These are phyloP conservation scores for Cladophialophora chaetospira DNA, from an alignment of 2,329 filamentous ascomycete genomes.

Conservation along the genomic window DNA sequence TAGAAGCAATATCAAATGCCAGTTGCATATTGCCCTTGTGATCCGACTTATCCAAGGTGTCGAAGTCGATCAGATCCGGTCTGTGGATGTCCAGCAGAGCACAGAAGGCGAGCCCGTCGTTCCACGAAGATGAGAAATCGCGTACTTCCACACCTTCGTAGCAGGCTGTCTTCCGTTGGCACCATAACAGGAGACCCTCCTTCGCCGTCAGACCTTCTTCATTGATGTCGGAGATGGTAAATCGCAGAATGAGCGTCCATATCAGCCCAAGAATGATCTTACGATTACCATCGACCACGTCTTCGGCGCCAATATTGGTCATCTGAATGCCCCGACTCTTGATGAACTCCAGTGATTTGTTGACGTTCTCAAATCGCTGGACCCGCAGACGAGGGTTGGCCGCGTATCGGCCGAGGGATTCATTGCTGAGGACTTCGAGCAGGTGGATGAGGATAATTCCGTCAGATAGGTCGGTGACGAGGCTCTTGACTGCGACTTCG, in stretches of 20 bases:
- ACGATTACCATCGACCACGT: constrained; percentile 95
- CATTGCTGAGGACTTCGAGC: constrained; percentile 90
- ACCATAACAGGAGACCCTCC: constrained; percentile 93
- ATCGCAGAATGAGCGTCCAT: constrained; percentile 96
- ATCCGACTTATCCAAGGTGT: constrained; percentile 88
- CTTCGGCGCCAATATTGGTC: constrained; percentile 97
- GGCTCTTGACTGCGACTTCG: constrained; percentile 77
- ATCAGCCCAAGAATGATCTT: constrained; percentile 98
- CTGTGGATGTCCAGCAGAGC: constrained; percentile 95
- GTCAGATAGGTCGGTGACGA: constrained; percentile 88
- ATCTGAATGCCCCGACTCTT: constrained; percentile 89
- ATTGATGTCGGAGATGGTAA: constrained; percentile 98
- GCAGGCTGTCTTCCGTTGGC: constrained; percentile 96
- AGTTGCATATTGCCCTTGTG: constrained; percentile 97
- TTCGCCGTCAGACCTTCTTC: constrained; percentile 97
- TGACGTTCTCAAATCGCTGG: constrained; percentile 97
- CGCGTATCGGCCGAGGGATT: constrained; percentile 94
- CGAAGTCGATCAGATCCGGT: constrained; percentile 95
- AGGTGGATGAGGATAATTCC: constrained; percentile 96
- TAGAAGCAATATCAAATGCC: constrained; percentile 92
- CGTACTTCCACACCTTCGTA: constrained; percentile 95
- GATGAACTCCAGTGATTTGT: constrained; percentile 91
- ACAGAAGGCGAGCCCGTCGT: constrained; percentile 94
- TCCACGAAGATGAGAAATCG: constrained; percentile 96
- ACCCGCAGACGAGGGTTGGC: constrained; percentile 94